Evolutionary conservation across 2,329 filamentous ascomycete genomes (phyloP), one percentile per base, ranked within the genome.

Genomic region (Hypoxylon sp.): DNA sequence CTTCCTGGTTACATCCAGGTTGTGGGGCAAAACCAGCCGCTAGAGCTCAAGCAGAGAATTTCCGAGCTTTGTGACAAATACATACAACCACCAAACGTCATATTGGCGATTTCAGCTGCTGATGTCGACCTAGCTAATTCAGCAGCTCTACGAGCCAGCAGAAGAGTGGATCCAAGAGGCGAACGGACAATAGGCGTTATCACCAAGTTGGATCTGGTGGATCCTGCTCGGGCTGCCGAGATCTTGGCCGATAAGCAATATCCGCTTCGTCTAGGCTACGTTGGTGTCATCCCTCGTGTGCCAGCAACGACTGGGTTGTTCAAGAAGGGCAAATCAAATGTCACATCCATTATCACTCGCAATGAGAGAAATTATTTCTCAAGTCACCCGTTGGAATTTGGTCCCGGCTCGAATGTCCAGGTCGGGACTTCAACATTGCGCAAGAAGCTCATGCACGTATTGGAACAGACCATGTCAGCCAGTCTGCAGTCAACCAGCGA

Each of bases 141-240:
- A 1, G 96, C 96, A 5, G 94, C 96, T 4, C 80, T 99, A 22
- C 86, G 94, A 71, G 93, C 96, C 16, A 97, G 94, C 71, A 87
- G 96, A 67, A 87, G 95, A 71, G 94, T 98, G 26, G 96, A 99
- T 74, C 96, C 96, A 1, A 86, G 96, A 65, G 96, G 96, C 57
- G 96, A 99, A 80, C 87, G 96, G 67, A 99, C 96, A 0, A 99
- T 99, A 75, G 96, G 96, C 45, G 96, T 99, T n/a, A 90, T 99
- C 42, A 99, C 96, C 2, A 99, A 99, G 81, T 97, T 99, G 95
- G 96, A 99, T 74, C 84, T 99, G 20, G 94, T 99, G 6, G 95
- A 98, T 71, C 86, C 96, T 2, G 82, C 84, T 6, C 89, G 95
- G 61, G 96, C 94, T 28, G 86, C 88, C 12, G 85, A 87, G 33